Conservation (phyloP, 2,329 filamentous ascomycete genomes). For the Mariannaea sp. region DNA sequence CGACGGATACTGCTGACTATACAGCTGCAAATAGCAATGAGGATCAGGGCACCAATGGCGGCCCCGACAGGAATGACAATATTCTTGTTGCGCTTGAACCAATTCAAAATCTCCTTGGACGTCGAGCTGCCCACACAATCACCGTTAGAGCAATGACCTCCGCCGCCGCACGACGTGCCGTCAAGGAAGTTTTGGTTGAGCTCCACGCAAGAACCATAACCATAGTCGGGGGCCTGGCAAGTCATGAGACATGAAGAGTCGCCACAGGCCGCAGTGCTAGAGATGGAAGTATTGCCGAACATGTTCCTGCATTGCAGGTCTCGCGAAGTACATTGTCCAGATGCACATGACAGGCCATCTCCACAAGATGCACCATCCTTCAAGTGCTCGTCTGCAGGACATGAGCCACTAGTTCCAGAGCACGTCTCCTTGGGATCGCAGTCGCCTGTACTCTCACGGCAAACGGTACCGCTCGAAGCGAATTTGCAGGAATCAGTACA, state of each 20-base stretch:
- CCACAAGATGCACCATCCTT: slow-evolving; percentile 77
- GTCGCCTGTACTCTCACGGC: slow-evolving; percentile 75
- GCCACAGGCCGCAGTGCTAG: slow-evolving; percentile 80
- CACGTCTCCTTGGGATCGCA: slow-evolving; percentile 90
- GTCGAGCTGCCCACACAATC: slow-evolving; percentile 73
- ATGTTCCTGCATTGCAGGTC: slow-evolving; percentile 86
- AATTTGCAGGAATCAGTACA: slow-evolving; percentile 72
- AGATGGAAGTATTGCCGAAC: slow-evolving; percentile 76
- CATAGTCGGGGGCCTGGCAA: slow-evolving; percentile 74
- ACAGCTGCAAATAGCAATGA: slow-evolving; percentile 73
- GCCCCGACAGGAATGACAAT: slow-evolving; percentile 81
- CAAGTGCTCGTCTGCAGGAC: slow-evolving; percentile 72
- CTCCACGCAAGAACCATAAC: slow-evolving; percentile 67
- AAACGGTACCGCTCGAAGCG: slow-evolving; percentile 70
- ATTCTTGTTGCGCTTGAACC: slow-evolving; percentile 76
- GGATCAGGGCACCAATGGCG: slow-evolving; percentile 72
- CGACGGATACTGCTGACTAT: slow-evolving; percentile 54
- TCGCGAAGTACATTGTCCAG: slow-evolving; percentile 91
- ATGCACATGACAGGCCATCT: slow-evolving; percentile 75
- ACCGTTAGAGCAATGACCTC: slow-evolving; percentile 80
- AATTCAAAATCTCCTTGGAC: slow-evolving; percentile 71
- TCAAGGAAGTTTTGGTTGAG: slow-evolving; percentile 93
- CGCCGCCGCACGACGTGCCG: slow-evolving; percentile 81
- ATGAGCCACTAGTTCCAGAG: slow-evolving; percentile 71
- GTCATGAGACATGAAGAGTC: slow-evolving; percentile 70